Evolutionary conservation across 306 rosid species (phyloP), one percentile per base, ranked within the genome.

Genomic region (Elaeagnus macrophylla): DNA sequence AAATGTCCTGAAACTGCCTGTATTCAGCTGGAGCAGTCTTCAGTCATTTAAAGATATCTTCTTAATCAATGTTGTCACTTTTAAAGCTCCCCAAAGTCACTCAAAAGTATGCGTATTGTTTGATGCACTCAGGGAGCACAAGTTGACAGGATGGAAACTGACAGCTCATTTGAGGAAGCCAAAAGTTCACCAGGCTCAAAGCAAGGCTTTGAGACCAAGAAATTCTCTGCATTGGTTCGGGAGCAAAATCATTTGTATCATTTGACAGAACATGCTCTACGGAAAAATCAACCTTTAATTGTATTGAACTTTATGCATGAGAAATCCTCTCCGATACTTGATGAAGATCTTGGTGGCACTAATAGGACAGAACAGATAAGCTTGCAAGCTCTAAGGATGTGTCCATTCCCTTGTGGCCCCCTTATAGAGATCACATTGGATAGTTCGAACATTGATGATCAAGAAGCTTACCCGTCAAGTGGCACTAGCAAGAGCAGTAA

Each of bases 221-320:
- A 84, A 40, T 76, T 78, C 57, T 68, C 49, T 71, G 69, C 79
- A 25, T 70, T 93, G 69, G 77, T 87, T 62, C 68, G 73, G 60
- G 94, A 80, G 72, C 93, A 93, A 75, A 93, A 93, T 63, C 72
- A 71, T 73, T 61, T 93, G 16, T 65, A 71, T 77, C 80, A 64
- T 66, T 70, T 86, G 82, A 86, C 96, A 54, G 88, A 82, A 48
- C 83, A 76, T 5, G 94, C 99, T 75, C 95, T 93, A 15, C 77
- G 88, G 57, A 93, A 77, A 78, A 84, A 79, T 64, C 94, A 93
- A 43, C 89, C 96, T 39, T 70, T 93, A 70, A 52, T 93, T 49
- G 66, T 91, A 66, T 25, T 75, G 45, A 87, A 87, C 77, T 75
- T 91, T 48, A 67, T 62, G 80, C 87, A 73, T 47, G 83, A 78